These are phyloP conservation scores for Malassezia brasiliensis DNA, from an alignment of 1,284 basidiomycete genomes.

Conservation along the genomic window DNA sequence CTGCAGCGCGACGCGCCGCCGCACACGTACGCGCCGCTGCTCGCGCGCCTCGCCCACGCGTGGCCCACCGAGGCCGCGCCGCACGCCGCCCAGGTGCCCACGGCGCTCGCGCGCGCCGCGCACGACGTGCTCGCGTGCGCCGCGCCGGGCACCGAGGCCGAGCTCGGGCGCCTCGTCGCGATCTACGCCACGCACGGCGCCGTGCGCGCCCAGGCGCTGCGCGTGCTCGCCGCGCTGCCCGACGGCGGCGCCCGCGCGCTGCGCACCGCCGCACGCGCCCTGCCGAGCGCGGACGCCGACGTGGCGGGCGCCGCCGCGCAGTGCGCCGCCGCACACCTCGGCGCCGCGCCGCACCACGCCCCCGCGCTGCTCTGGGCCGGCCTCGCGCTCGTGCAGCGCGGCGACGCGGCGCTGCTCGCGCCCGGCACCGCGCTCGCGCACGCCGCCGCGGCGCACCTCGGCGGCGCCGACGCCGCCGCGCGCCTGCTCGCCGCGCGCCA, in stretches of 20 bases:
- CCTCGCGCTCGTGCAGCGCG: not conserved
- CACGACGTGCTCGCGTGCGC: not conserved
- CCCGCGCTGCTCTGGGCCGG: constrained; percentile 11
- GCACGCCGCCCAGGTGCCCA: not conserved
- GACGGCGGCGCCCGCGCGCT: not conserved
- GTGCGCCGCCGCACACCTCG: not conserved
- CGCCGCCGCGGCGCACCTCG: not conserved
- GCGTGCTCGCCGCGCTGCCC: not conserved
- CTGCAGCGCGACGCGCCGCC: not conserved
- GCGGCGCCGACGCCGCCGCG: not conserved
- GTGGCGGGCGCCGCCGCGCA: not conserved
- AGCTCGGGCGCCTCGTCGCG: not conserved
- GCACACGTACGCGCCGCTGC: not conserved
- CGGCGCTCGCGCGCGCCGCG: too few relatives aligned
- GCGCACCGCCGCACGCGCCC: not conserved
- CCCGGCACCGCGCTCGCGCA: constrained; percentile 1
- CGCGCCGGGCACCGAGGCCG: not conserved
- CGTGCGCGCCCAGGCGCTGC: not conserved
- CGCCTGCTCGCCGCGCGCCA: not conserved
- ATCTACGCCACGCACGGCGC: not conserved
- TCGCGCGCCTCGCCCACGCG: not conserved
- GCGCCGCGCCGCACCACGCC: not conserved
- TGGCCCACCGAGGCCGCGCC: not conserved
- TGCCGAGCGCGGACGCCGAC: not conserved
- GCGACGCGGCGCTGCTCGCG: not conserved